Conservation (phyloP, 2,329 filamentous ascomycete genomes). For the Alternaria longipes region DNA sequence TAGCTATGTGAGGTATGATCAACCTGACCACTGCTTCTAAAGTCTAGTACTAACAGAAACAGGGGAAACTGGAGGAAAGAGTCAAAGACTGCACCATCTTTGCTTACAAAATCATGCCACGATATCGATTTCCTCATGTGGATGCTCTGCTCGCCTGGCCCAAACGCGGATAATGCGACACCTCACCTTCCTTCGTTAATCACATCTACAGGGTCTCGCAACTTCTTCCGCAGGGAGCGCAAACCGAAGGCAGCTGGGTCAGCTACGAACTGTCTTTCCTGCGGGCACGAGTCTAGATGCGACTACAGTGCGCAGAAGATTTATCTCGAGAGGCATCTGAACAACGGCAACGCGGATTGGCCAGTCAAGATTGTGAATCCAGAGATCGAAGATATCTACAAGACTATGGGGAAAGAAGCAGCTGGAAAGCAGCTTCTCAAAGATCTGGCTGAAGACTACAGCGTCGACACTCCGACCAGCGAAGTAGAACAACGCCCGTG, state of each 20-base stretch:
- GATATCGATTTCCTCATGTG: conserved; percentile 94
- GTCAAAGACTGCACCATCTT: conserved; percentile 76
- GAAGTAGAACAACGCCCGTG: conserved; percentile 65
- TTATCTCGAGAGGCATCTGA: conserved; percentile 76
- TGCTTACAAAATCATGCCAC: conserved; percentile 95
- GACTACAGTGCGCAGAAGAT: conserved; percentile 86
- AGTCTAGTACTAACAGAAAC: conserved; percentile 7
- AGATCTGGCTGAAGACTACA: conserved; percentile 64
- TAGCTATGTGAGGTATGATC: conserved; percentile 65
- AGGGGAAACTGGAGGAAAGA: conserved; percentile 92
- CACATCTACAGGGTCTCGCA: conserved; percentile 78
- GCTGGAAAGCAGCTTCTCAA: conserved; percentile 62
- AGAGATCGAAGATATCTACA: conserved; percentile 82
- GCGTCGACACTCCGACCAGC: conserved; percentile 61
- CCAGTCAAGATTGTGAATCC: conserved; percentile 89
- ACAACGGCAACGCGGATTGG: conserved; percentile 75
- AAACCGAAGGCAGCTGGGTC: conserved; percentile 79
- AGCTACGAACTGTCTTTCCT: conserved; percentile 88
- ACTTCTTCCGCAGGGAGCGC: conserved; percentile 77
- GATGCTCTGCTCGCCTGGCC: conserved; percentile 79
- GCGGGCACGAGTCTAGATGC: conserved; percentile 77
- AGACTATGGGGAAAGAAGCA: conserved; percentile 55
- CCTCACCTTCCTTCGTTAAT: conserved; percentile 80
- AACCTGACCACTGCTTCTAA: background rate
- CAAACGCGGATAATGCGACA: conserved; percentile 49